Percentiles rank a stretch among this genome's conserved stretches.
Evolutionary conservation across 371 early-diverging fungal species (phyloP).

Genomic region (Mortierella sp.): DNA sequence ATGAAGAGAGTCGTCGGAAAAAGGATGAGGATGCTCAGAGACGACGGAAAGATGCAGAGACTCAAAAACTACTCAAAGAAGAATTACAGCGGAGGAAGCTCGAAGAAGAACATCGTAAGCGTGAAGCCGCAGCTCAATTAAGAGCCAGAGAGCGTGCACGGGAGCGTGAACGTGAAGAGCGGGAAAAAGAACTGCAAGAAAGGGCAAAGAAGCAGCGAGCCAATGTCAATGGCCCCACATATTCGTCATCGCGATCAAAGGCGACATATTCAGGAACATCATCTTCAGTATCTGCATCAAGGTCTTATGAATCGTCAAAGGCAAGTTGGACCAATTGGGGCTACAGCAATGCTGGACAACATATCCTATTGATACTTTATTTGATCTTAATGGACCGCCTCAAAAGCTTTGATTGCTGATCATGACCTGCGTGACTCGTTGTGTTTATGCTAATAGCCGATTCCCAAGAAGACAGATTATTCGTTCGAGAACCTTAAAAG

Average conservation of each 20-base stretch:
- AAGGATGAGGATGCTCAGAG: conserved; percentile 40
- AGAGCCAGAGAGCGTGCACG: conserved; percentile 46
- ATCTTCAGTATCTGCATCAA: conserved; percentile 16
- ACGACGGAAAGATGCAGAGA: conserved; percentile 38
- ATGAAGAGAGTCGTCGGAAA: conserved; percentile 43
- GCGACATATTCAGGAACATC: conserved; percentile 28
- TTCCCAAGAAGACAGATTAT: conserved; percentile 30
- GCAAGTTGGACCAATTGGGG: conserved; percentile 6
- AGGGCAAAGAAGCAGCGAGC: conserved; percentile 29
- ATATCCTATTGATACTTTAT: background rate
- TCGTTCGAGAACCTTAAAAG: conserved; percentile 47
- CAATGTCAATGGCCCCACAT: conserved; percentile 34
- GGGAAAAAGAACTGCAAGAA: conserved; percentile 36
- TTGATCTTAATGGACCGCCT: background rate
- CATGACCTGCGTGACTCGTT: background rate
- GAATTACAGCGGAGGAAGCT: conserved; percentile 37
- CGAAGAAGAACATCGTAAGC: conserved; percentile 38
- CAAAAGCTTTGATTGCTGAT: background rate
- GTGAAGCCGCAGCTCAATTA: conserved; percentile 33
- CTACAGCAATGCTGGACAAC: too few relatives aligned
- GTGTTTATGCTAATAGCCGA: conserved; percentile 10
- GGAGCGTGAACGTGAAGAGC: conserved; percentile 34
- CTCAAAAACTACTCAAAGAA: conserved; percentile 23
- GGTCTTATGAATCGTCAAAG: conserved; percentile 26
- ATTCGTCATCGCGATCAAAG: conserved; percentile 38